Percentiles rank a stretch among this genome's conserved stretches.
Evolutionary conservation across 331 rosid species (phyloP).

Genomic region (Acacia concinna): DNA sequence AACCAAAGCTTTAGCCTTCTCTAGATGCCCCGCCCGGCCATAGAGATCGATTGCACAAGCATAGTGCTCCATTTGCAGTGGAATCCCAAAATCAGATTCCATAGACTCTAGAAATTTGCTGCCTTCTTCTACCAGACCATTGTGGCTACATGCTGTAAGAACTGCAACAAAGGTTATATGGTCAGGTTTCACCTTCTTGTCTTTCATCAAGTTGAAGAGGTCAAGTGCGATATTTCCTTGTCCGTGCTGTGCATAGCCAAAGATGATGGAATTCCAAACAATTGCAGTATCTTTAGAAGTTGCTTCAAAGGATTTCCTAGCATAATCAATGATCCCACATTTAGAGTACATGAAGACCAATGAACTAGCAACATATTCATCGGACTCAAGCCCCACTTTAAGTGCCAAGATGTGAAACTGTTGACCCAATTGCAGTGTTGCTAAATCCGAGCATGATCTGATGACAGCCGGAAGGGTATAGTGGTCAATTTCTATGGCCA

Average conservation of each 20-base stretch:
- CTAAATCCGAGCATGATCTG: conserved; percentile 74
- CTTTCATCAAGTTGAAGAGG: conserved; percentile 62
- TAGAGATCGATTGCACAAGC: conserved; percentile 80
- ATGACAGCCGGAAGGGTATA: conserved; percentile 68
- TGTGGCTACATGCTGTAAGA: conserved; percentile 81
- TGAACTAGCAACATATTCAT: conserved; percentile 69
- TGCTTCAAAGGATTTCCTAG: conserved; percentile 65
- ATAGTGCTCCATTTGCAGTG: conserved; percentile 67
- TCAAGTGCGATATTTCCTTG: conserved; percentile 66
- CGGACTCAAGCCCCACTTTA: conserved; percentile 55
- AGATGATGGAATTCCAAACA: conserved; percentile 82
- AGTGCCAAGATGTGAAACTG: conserved; percentile 63
- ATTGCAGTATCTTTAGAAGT: conserved; percentile 54
- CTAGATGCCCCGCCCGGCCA: conserved; percentile 65
- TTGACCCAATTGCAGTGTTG: conserved; percentile 71
- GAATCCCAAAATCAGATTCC: conserved; percentile 60
- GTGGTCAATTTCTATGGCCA: conserved; percentile 54
- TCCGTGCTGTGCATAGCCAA: conserved; percentile 87
- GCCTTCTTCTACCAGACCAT: conserved; percentile 73
- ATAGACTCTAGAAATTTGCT: conserved; percentile 43
- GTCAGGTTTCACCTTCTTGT: conserved; percentile 65
- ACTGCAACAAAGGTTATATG: conserved; percentile 85
- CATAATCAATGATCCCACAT: conserved; percentile 83
- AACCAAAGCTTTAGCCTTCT: conserved; percentile 63
- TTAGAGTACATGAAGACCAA: conserved; percentile 86